These are phyloP conservation scores for Aegilops longissima DNA, from an alignment of 176 grass and related monocot genomes.

Conservation along the genomic window DNA sequence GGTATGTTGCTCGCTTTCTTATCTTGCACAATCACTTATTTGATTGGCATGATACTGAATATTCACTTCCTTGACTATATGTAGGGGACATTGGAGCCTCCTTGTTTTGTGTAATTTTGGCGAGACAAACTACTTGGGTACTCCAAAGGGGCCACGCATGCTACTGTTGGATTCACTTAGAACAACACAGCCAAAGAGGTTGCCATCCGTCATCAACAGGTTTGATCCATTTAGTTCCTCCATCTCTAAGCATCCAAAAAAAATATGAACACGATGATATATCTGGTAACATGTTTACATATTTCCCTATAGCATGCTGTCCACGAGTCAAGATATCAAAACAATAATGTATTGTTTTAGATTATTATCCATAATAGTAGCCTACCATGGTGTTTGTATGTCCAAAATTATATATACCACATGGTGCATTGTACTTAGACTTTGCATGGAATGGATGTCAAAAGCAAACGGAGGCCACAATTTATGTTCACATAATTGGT, in stretches of 20 bases:
- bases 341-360: too few species aligned
- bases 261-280: not conserved
- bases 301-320: not conserved
- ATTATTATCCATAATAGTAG: too few species aligned
- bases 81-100: constrained; percentile 87
- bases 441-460: too few species aligned
- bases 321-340: too few species aligned
- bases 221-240: constrained; percentile 6
- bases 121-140: constrained; percentile 28
- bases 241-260: not conserved
- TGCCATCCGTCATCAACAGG: constrained; percentile 66
- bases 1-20: constrained; percentile 40
- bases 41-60: not conserved
- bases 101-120: constrained; percentile 88
- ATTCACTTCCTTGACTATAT: constrained; percentile 31
- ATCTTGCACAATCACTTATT: constrained; percentile 9
- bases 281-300: not conserved
- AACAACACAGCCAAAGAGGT: constrained; percentile 33
- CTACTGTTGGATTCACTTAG: constrained; percentile 86
- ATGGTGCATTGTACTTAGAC: too few species aligned
- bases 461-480: too few species aligned
- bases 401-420: too few species aligned
- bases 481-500: not conserved
- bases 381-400: too few species aligned
- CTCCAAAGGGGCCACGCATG: constrained; percentile 48